Evolutionary conservation across 306 rosid genomes (phyloP), one percentile per base, ranked within the genome.

Genomic region (Lotus japonicus): DNA sequence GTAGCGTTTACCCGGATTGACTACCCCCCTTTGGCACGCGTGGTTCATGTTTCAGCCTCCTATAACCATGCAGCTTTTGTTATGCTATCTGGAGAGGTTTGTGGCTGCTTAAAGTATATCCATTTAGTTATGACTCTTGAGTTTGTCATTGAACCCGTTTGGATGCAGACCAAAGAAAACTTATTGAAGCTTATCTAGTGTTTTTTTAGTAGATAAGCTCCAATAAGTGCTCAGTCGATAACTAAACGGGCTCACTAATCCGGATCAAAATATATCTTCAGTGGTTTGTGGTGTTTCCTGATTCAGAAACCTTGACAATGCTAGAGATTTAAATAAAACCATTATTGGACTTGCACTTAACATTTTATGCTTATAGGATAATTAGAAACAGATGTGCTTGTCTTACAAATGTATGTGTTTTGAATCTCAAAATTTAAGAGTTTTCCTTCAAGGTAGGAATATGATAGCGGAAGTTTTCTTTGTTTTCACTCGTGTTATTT

Each of bases 21-120:
- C 44, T 83, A 88, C 72, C 96, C 96, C 42, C 77, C 84, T 69
- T 72, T 77, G 77, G 85, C 83, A 3, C 75, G 75, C 3, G 90
- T 92, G 31, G 79, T 66, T 59, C 98, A 88, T 71, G 96, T 89
- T 61, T 92, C 96, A 2, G 98, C 98, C 58, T 89, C 96, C 52
- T 86, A 86, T 53, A 86, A 89, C 55, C 98, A 92, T 80, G 91
- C 97, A 73, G 97, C 94, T 48, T 89, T 92, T 41, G 89, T 89
- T 78, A 81, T 42, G 74, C 87, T 86, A 45, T 86, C 91, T 7
- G 98, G 98, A 80, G 87, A 92, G 94, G 98, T 92, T 70, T 60
- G 85, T 80, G 39, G 36, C 39, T 46, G 45, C 54, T 72, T 52
- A 14, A 59, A 9, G 58, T 70, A 23, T 55, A 41, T 66, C 68